Evolutionary conservation across 257 asterid genomes (phyloP), one percentile per base, ranked within the genome.

Genomic region (Solanum megistacrolobum): DNA sequence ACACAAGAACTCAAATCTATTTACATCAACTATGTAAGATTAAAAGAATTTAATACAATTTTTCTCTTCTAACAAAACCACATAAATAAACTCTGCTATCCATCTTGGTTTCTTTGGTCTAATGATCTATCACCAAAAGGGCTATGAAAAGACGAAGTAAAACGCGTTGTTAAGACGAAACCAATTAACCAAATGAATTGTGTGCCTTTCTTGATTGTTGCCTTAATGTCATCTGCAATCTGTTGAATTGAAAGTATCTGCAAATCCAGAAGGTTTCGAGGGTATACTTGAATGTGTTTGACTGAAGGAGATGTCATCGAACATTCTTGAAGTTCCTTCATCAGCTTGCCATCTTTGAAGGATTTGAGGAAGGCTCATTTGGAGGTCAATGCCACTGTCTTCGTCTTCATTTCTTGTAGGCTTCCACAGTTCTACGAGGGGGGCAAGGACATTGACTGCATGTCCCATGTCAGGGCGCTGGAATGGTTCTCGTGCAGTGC

Each of bases 381-480:
- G 97, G 34, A 89, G 95, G 75, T 94, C 96, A 32, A 94, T 94
- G 62, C 98, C 95, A 66, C 89, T 86, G 10, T 94, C 99, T 2
- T 92, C 97, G 55, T 97, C 98, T 35, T 90, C 94, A 0, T 90
- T 92, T 76, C 89, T 89, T 3, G 94, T 87, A 13, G 99, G 99
- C 74, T 91, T 95, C 99, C 99, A 96, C 79, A 91, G 95, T 87
- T 95, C 98, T 0, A 96, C 98, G 13, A 94, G 98, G 23, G 99
- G 98, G 2, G 97, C 96, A 68, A 96, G 89, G 43, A 96, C 95
- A 46, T 94, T 96, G 39, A 96, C 98, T 1, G 98, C 98, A 5
- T 96, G 99, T 18, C 98, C 98, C 98, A 95, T 96, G 84, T 96
- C 98, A 1, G 99, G 99, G 86, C 99, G 92, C 87, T 96, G 98